Base-by-base conservation (phyloP, 2,329 filamentous ascomycete genomes). In the Colletotrichum eleusines region DNA sequence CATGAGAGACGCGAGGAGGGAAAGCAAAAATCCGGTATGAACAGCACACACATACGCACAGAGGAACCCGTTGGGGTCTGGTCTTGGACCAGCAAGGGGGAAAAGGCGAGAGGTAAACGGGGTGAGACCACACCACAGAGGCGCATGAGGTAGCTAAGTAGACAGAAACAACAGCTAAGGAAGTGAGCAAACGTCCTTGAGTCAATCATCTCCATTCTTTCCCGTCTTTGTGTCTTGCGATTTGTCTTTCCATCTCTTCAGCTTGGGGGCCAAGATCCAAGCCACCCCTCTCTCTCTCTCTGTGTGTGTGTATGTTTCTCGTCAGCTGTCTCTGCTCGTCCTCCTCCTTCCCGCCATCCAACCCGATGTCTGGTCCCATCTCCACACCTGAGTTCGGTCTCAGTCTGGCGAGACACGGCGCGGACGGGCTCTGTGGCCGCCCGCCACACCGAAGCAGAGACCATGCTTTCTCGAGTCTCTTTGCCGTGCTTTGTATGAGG, bases 11-110 rank as follows among this genome's bases (percentile, higher is more conserved):
- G 42, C 18, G 48, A 44, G 23, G 8, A 26, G 54, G n/a, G 23
- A 26, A 35, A 26, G 38, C 31, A 54, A 44, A 53, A 53, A 46
- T 5, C 44, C 16, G 20, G 33, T 50, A 53, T 18, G 60, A 33
- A 63, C 60, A 63, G 35, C 26, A 63, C 48, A 62, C 60, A 44
- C 26, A 35, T 28, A 33, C 35, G 35, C 20, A 33, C n/a, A 55
- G 12, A n/a, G 33, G 35, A 57, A 57, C 59, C 59, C 23, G 59
- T 51, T 51, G 59, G 44, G 59, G 44, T 50, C 44, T 33, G 44
- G 46, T 28, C 31, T 61, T 40, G 44, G 59, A 62, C n/a, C 26
- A 40, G 44, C 31, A 18, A 46, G 58, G 28, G 40, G 16, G 18
- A 6, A 6, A 14, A 18, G 11, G 11, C 38, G 4, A 40, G 14